phyloP scores from a whole-genome alignment of 805 yeast genomes.

The Dipodascus albidus region DNA sequence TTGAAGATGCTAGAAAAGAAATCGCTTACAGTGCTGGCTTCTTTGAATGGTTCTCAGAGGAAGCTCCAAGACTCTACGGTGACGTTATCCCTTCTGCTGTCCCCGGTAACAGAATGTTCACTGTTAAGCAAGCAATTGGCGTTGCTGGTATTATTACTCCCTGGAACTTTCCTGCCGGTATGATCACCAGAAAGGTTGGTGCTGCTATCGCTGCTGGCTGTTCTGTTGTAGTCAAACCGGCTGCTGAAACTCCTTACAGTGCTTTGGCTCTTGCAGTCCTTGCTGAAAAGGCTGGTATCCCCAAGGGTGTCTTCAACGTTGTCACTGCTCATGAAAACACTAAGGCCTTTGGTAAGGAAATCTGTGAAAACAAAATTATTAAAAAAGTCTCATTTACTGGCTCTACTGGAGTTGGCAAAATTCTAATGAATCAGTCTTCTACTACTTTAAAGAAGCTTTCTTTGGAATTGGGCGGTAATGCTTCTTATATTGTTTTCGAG shows the following conservation, averaged over 20 bases:
- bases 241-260: conserved; percentile 61
- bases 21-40: conserved; percentile 57
- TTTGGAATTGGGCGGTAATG: conserved; percentile 72
- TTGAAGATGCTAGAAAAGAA: conserved; percentile 63
- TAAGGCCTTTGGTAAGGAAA: conserved; percentile 38
- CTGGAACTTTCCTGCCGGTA: conserved; percentile 77
- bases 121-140: conserved; percentile 67
- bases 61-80: conserved; percentile 64
- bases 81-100: conserved; percentile 47
- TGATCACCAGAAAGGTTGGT: conserved; percentile 64
- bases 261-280: conserved; percentile 58
- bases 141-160: conserved; percentile 73
- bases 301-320: conserved; percentile 57
- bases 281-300: conserved; percentile 57
- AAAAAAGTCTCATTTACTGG: conserved; percentile 71
- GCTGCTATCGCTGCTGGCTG: conserved; percentile 78
- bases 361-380: conserved; percentile 45
- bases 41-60: conserved; percentile 85
- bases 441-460: conserved; percentile 59
- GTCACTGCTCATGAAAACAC: conserved; percentile 32
- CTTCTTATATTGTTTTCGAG: conserved; percentile 65
- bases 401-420: conserved; percentile 61
- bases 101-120: conserved; percentile 36
- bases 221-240: conserved; percentile 67
- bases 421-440: conserved; percentile 48